A percentile compares a stretch with the other conserved stretches of the same genome.
Conservation (phyloP, 306 rosid genomes). For the Vigna nakashimae region DNA sequence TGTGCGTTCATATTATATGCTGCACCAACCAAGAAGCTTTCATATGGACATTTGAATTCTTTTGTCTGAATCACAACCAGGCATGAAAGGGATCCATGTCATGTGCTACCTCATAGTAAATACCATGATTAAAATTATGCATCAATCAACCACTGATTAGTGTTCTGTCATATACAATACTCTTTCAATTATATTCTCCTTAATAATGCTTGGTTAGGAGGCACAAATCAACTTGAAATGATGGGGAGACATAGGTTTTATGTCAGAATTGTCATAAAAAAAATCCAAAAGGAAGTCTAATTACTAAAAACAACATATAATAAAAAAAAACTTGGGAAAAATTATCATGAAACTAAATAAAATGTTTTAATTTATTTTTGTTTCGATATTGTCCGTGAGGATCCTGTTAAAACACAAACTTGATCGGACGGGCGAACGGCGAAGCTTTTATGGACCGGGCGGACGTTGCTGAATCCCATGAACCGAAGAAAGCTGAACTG, state of each 20-base stretch:
- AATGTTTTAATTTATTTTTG: background rate
- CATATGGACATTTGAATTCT: constrained; percentile 14
- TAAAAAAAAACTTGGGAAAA: background rate
- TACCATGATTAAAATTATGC: constrained; percentile 21
- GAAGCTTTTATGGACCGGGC: no score
- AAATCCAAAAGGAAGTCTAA: background rate
- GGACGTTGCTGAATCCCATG: no score
- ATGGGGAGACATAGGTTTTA: background rate
- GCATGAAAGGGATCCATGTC: constrained; percentile 36
- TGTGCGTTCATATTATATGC: background rate
- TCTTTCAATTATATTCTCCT: constrained; percentile 34
- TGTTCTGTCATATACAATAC: background rate
- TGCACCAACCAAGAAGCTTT: constrained; percentile 8
- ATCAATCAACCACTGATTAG: background rate
- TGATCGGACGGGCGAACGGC: no score
- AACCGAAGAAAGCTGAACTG: no score
- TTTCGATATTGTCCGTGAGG: no score
- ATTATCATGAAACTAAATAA: background rate
- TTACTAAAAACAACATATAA: background rate
- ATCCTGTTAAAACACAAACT: no score
- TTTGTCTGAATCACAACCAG: constrained; percentile 41
- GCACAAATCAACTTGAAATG: constrained; percentile 4
- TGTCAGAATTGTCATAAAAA: background rate
- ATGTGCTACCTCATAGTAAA: constrained; percentile 41
- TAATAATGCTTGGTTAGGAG: constrained; percentile 25